Conservation (phyloP, 768 basidiomycete species). For the Naganishia antarctica region DNA sequence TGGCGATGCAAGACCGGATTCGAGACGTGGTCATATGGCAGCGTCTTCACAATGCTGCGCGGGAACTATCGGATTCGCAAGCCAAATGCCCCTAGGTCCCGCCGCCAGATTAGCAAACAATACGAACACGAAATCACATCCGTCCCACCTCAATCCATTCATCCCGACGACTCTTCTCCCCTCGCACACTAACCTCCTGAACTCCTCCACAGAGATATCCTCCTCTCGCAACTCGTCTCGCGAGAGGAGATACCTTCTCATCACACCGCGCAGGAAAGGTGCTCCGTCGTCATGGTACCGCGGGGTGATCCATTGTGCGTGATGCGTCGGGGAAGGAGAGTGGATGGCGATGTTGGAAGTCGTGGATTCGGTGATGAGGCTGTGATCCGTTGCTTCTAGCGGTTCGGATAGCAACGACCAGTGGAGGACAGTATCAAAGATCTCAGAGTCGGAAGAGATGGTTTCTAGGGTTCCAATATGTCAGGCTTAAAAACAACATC, state of each 20-base stretch:
- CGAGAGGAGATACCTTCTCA: neutral
- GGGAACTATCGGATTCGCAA: neutral
- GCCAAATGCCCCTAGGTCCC: constrained; percentile 1
- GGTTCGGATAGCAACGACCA: neutral
- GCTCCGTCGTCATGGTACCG: neutral
- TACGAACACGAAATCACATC: neutral
- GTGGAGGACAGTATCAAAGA: constrained; percentile 15
- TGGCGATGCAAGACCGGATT: no score
- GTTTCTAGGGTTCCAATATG: neutral
- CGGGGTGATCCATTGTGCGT: constrained; percentile 11
- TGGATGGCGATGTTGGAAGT: constrained; percentile 19
- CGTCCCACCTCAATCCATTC: constrained; percentile 5
- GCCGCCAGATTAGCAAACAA: neutral
- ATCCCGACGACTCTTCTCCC: constrained; percentile 5
- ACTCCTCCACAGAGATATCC: neutral
- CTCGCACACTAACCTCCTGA: neutral
- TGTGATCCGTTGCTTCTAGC: neutral
- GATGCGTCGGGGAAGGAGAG: neutral
- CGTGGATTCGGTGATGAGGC: constrained; percentile 10
- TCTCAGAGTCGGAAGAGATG: neutral
- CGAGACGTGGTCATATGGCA: no score
- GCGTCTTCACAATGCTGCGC: no score
- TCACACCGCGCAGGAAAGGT: constrained; percentile 8
- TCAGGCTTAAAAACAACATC: neutral
- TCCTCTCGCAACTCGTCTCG: neutral